Evolutionary conservation across 106 monocot species (phyloP).

Genomic region (Ottelia alismoides): DNA sequence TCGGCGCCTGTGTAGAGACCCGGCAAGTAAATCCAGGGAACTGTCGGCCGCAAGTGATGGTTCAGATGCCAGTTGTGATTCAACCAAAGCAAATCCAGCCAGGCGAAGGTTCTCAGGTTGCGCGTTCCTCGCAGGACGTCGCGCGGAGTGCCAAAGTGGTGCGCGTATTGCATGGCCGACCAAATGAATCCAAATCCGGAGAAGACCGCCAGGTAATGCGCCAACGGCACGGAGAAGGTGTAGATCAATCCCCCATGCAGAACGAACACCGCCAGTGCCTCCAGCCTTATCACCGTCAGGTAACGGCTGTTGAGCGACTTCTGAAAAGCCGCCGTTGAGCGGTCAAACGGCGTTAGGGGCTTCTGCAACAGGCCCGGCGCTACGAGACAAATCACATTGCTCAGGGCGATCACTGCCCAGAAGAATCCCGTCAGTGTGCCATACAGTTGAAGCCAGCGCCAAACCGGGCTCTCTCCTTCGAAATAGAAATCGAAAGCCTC

Average conservation of each 20-base stretch:
- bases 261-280: neutral
- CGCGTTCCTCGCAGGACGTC: neutral
- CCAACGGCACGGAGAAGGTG: neutral
- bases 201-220: neutral
- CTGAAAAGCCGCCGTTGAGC: neutral
- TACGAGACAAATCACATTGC: neutral
- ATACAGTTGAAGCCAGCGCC: neutral
- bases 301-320: neutral
- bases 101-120: neutral
- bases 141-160: neutral
- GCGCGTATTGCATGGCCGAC: neutral
- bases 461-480: neutral
- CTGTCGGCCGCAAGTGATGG: neutral
- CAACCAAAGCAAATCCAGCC: neutral
- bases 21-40: neutral
- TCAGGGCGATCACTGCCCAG: neutral
- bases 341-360: neutral
- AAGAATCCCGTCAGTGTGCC: neutral
- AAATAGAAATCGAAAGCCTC: neutral
- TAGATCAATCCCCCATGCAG: neutral
- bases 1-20: neutral
- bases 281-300: neutral
- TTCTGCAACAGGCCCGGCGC: neutral
- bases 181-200: neutral
- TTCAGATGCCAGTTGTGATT: neutral